phyloP scores from a whole-genome alignment of 2,329 filamentous ascomycete species.

The Trichoderma pleuroti region DNA sequence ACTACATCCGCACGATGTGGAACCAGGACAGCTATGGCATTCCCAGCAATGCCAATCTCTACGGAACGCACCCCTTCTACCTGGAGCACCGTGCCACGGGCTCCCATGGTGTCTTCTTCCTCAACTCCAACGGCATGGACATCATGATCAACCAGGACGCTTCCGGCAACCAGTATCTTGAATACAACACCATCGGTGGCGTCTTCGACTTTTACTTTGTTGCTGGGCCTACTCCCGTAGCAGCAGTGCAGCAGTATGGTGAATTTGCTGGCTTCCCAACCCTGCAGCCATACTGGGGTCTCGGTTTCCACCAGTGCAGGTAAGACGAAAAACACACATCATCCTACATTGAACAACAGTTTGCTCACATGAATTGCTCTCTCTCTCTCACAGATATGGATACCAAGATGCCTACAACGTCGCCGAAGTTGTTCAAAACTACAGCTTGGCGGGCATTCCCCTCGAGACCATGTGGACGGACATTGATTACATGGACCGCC shows the following conservation, averaged over 20 bases:
- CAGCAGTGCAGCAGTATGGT: conserved; percentile 70
- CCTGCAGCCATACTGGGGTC: conserved; percentile 77
- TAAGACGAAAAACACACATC: conserved; percentile 27
- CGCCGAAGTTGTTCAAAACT: conserved; percentile 64
- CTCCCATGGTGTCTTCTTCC: conserved; percentile 71
- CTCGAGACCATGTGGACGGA: conserved; percentile 74
- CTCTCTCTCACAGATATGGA: conserved; percentile 58
- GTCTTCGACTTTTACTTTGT: conserved; percentile 78
- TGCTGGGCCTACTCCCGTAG: conserved; percentile 64
- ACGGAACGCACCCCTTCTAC: conserved; percentile 75
- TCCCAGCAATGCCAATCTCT: conserved; percentile 64
- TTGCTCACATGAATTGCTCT: background rate
- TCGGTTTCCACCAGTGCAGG: conserved; percentile 76
- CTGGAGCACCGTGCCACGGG: conserved; percentile 50
- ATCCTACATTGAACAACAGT: background rate
- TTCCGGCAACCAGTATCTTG: conserved; percentile 63
- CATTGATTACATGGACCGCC: conserved; percentile 65
- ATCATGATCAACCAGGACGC: conserved; percentile 62
- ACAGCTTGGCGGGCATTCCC: conserved; percentile 61
- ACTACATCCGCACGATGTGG: conserved; percentile 63
- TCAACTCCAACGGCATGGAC: conserved; percentile 75
- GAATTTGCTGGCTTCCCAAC: conserved; percentile 65
- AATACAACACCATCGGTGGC: conserved; percentile 78
- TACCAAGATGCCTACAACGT: conserved; percentile 70
- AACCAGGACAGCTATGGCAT: conserved; percentile 63